Conservation (phyloP, 352 stramenopile genomes). For the Phytophthora agathidicida region DNA sequence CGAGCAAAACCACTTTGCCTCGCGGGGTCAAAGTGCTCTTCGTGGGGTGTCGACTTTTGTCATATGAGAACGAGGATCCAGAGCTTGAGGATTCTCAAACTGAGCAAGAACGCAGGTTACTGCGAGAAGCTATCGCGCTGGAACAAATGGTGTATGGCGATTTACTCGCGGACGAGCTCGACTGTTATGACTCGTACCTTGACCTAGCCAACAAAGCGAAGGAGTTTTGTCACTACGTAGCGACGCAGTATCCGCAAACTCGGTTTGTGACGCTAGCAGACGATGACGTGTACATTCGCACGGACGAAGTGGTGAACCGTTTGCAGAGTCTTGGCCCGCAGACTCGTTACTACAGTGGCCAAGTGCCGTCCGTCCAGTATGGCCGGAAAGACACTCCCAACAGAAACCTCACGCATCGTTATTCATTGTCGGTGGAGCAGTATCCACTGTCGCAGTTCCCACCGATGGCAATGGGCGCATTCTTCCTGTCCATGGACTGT, state of each 20-base stretch:
- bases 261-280: constrained; percentile 55
- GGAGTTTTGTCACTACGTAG: constrained; percentile 27
- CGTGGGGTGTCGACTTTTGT: constrained; percentile 33
- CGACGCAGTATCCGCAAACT: background rate
- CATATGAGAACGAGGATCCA: background rate
- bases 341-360: too few relatives aligned
- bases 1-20: background rate
- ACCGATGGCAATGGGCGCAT: constrained; percentile 39
- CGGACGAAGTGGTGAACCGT: constrained; percentile 8
- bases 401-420: too few relatives aligned
- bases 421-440: background rate
- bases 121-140: constrained; percentile 18
- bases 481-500: constrained; percentile 54
- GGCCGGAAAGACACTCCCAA: too few relatives aligned
- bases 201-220: constrained; percentile 24
- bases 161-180: constrained; percentile 44
- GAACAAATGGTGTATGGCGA: constrained; percentile 39
- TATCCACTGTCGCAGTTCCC: constrained; percentile 34
- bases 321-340: too few relatives aligned
- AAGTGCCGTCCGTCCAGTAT: constrained; percentile 1
- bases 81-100: too few relatives aligned
- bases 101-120: background rate
- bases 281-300: constrained; percentile 51
- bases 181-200: constrained; percentile 42
- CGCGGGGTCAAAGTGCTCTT: constrained; percentile 45